phyloP scores from a whole-genome alignment of 2,329 filamentous ascomycete genomes.

The Bisporella sp. region DNA sequence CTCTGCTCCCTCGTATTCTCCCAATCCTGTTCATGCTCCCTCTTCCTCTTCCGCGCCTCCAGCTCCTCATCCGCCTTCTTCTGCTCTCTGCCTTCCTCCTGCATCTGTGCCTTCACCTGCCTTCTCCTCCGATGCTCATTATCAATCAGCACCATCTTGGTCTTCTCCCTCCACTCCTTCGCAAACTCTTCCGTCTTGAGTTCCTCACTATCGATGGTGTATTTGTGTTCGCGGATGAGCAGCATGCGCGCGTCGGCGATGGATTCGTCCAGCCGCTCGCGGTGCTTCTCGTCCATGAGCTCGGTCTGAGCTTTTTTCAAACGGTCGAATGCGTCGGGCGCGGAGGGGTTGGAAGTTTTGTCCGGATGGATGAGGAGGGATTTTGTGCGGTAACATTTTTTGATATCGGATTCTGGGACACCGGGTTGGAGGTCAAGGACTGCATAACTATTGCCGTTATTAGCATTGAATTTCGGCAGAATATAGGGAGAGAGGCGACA shows the following conservation, averaged over 20 bases:
- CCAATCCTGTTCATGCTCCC: conserved; percentile 93
- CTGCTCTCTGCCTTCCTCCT: conserved; percentile 90
- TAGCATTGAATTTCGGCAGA: conserved; percentile 1
- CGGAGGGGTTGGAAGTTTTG: conserved; percentile 85
- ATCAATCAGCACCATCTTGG: conserved; percentile 82
- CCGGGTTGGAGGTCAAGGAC: conserved; percentile 94
- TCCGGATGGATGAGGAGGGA: conserved; percentile 99
- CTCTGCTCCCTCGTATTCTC: conserved; percentile 85
- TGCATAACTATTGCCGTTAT: conserved; percentile 58
- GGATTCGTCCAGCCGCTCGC: conserved; percentile 80
- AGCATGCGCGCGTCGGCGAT: conserved; percentile 95
- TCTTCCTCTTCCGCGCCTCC: conserved; percentile 73
- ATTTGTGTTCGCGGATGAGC: conserved; percentile 88
- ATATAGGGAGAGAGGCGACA: conserved; percentile 22
- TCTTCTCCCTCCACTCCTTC: conserved; percentile 83
- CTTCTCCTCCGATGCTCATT: conserved; percentile 79
- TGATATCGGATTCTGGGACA: conserved; percentile 94
- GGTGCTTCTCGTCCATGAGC: conserved; percentile 90
- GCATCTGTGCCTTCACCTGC: conserved; percentile 89
- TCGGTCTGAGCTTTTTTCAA: conserved; percentile 90
- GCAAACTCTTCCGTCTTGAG: conserved; percentile 78
- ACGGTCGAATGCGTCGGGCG: conserved; percentile 93
- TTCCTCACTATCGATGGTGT: conserved; percentile 83
- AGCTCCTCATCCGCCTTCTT: conserved; percentile 78
- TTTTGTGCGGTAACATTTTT: conserved; percentile 87